Evolutionary conservation across 257 asterid species (phyloP), one percentile per base, ranked within the genome.

Genomic region (Thymus quinquecostatus): DNA sequence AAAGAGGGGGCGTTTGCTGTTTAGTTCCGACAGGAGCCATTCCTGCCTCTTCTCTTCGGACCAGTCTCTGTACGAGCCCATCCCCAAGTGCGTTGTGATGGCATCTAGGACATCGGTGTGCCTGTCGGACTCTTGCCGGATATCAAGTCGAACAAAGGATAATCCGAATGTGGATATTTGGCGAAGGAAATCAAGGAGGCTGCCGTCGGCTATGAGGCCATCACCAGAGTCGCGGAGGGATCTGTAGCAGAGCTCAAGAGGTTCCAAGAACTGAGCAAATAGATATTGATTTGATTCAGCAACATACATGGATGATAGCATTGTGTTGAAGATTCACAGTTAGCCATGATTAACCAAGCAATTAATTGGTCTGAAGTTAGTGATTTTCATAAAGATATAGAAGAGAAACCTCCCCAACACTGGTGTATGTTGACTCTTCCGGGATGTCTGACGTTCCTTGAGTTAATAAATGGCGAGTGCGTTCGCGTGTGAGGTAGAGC

Each of bases 121-220:
- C 51, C 93, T 69, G 50, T 87, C 90, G 0, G 93, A 87, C 61
- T 87, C 93, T 74, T 87, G 93, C 69, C 93, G 51, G 51, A 87
- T 85, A 83, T 87, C 93, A 1, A 87, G 88, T 13, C 81, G 64
- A 60, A 85, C 90, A 0, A 87, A 75, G 4, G 93, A 87, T 49
- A 87, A 81, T 10, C 93, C 93, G 34, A 87, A 85, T 45, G 93
- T 87, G 69, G 90, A 85, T 1, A 85, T 87, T 72, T 87, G 93
- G 58, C 90, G 65, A 1, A 87, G 89, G 29, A 87, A 87, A 70
- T 87, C 93, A 0, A 87, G 90, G 43, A 87, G 93, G 79, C 85
- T 79, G 13, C 93, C 93, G 3, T 87, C 93, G 1, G 93, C 93
- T 50, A 87, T 83, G 1, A 86, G 72, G 36, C 86, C 79, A 50